These are phyloP conservation scores for Colletotrichum theobromicola DNA, from an alignment of 2,329 filamentous ascomycete genomes.

Conservation along the genomic window DNA sequence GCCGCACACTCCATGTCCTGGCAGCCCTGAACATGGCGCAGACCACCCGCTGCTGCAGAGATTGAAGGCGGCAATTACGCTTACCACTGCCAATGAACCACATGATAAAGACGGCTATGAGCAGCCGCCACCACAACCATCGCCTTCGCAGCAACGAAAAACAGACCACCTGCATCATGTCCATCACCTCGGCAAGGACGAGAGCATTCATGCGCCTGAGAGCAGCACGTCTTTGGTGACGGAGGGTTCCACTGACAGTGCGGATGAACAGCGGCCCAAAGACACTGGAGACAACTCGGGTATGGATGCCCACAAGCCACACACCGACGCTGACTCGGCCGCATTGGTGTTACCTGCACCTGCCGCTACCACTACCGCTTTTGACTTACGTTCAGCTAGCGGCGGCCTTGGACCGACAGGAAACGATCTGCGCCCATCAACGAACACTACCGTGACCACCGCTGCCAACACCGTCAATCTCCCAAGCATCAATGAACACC, in stretches of 20 bases:
- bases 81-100: background rate
- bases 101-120: background rate
- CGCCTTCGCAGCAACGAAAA: constrained; percentile 19
- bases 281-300: constrained; percentile 5
- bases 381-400: constrained; percentile 24
- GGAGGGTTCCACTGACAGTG: constrained; percentile 11
- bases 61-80: constrained; percentile 16
- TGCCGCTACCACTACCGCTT: constrained; percentile 14
- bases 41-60: constrained; percentile 8
- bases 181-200: background rate
- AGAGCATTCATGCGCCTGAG: background rate
- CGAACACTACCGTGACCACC: constrained; percentile 25
- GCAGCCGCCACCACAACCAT: background rate
- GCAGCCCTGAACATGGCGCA: constrained; percentile 2
- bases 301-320: constrained; percentile 13
- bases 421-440: constrained; percentile 38
- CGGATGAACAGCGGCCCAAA: constrained; percentile 4
- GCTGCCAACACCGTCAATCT: constrained; percentile 10
- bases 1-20: constrained; percentile 4
- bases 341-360: background rate
- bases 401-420: constrained; percentile 24
- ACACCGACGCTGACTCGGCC: constrained; percentile 7
- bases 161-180: constrained; percentile 6
- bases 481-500: constrained; percentile 22
- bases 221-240: constrained; percentile 11